Percentiles rank a stretch among this genome's conserved stretches.
These are phyloP conservation scores for Mortierella sp. DNA, from an alignment of 371 early-diverging fungal species.

Conservation along the genomic window DNA sequence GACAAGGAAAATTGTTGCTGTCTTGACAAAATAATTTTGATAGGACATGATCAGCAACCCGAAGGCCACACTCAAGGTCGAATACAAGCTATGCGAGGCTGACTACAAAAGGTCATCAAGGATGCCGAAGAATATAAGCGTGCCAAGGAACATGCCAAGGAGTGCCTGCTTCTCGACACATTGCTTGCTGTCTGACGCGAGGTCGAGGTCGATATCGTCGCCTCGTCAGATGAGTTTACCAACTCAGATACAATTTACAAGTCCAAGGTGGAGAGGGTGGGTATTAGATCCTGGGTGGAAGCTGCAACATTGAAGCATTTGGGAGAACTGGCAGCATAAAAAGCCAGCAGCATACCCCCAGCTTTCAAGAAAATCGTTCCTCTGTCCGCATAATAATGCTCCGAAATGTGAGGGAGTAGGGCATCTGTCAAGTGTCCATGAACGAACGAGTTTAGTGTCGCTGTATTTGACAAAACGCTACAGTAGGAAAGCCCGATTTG, in stretches of 20 bases:
- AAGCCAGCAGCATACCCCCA: no score
- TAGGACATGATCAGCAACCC: constrained; percentile 31
- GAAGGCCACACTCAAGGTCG: constrained; percentile 30
- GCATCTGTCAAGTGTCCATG: no score
- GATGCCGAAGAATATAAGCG: constrained; percentile 28
- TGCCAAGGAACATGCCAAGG: constrained; percentile 22
- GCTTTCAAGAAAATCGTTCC: no score
- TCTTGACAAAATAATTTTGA: no score
- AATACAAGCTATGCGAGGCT: constrained; percentile 17
- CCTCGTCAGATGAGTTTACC: constrained; percentile 11
- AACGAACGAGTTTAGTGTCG: no score
- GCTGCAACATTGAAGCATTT: background rate
- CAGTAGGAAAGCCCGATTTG: no score
- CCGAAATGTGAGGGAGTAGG: no score
- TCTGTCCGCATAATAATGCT: no score
- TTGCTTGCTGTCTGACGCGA: constrained; percentile 19
- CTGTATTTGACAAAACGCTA: no score
- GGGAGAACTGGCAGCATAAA: no score
- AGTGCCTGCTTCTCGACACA: constrained; percentile 5
- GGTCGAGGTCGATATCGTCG: constrained; percentile 13
- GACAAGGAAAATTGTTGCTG: constrained; percentile 32
- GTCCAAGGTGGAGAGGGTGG: constrained; percentile 24
- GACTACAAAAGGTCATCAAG: constrained; percentile 31
- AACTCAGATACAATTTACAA: constrained; percentile 30
- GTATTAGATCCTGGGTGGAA: constrained; percentile 11